These are phyloP conservation scores for Aquanectria penicillioides DNA, from an alignment of 2,329 filamentous ascomycete genomes.

Conservation along the genomic window DNA sequence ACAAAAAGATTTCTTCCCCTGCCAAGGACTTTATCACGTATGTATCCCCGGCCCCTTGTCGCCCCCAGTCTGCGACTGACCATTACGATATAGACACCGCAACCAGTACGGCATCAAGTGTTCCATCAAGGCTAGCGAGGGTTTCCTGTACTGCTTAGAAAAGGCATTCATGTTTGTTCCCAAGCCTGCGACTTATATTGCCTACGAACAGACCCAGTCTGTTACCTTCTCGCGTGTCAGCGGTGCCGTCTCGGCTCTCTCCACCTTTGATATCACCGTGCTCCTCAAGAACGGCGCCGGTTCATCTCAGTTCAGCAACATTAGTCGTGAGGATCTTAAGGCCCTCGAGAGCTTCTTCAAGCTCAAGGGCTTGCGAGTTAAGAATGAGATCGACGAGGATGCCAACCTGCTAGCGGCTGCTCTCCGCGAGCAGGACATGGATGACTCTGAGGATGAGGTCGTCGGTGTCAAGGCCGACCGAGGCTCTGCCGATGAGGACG, in stretches of 20 bases:
- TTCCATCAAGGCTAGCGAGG: conserved; percentile 99
- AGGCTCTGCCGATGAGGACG: conserved; percentile 94
- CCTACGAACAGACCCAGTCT: conserved; percentile 89
- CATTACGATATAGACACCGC: conserved; percentile 71
- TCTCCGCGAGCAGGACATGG: conserved; percentile 84
- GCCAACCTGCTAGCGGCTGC: conserved; percentile 82
- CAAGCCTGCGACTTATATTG: conserved; percentile 96
- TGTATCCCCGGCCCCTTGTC: conserved; percentile 33
- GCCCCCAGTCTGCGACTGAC: conserved; percentile 42
- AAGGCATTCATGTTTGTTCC: conserved; percentile 99
- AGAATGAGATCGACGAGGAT: conserved; percentile 99
- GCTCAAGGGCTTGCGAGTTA: conserved; percentile 91
- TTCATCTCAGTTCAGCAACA: conserved; percentile 98
- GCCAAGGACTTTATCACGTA: conserved; percentile 92
- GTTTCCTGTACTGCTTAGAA: conserved; percentile 95
- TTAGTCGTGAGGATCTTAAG: conserved; percentile 97
- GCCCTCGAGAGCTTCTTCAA: conserved; percentile 98
- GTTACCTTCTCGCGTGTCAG: conserved; percentile 97
- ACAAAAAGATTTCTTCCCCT: conserved; percentile 93
- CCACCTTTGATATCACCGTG: conserved; percentile 97
- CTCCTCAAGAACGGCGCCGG: conserved; percentile 86
- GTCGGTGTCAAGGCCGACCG: conserved; percentile 77
- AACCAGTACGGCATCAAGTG: conserved; percentile 97
- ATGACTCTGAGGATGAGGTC: conserved; percentile 84
- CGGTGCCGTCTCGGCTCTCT: conserved; percentile 90